Evolutionary conservation across 257 asterid species (phyloP).

Genomic region (Fraxinus excelsior): DNA sequence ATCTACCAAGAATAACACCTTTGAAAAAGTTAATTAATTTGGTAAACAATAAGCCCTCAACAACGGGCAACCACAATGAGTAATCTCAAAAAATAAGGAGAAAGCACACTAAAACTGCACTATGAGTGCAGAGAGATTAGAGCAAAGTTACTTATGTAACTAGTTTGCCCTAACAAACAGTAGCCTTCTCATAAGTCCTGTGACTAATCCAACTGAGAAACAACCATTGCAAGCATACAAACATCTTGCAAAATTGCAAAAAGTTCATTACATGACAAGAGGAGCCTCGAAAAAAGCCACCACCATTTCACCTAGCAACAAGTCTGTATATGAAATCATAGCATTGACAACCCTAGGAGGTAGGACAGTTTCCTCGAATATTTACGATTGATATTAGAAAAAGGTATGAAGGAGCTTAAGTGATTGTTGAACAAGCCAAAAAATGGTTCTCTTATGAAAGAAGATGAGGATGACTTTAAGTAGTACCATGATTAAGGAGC

Average conservation of each 20-base stretch:
- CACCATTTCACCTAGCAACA: background rate
- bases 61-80: background rate
- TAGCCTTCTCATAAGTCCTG: background rate
- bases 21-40: background rate
- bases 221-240: constrained; percentile 2
- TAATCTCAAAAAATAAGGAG: constrained; percentile 3
- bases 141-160: constrained; percentile 7
- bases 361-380: background rate
- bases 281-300: no score
- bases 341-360: background rate
- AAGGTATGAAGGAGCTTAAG: background rate
- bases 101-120: constrained; percentile 11
- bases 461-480: background rate
- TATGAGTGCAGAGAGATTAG: background rate
- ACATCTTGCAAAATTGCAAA: background rate
- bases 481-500: constrained; percentile 6
- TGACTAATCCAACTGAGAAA: background rate
- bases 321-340: background rate
- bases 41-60: background rate
- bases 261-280: no score
- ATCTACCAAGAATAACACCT: background rate
- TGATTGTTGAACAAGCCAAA: background rate
- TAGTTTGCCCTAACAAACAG: constrained; percentile 6
- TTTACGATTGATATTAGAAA: no score
- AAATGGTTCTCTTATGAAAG: background rate